Evolutionary conservation across 2,329 filamentous ascomycete species (phyloP), one percentile per base, ranked within the genome.

Genomic region (Trichoderma sp.): DNA sequence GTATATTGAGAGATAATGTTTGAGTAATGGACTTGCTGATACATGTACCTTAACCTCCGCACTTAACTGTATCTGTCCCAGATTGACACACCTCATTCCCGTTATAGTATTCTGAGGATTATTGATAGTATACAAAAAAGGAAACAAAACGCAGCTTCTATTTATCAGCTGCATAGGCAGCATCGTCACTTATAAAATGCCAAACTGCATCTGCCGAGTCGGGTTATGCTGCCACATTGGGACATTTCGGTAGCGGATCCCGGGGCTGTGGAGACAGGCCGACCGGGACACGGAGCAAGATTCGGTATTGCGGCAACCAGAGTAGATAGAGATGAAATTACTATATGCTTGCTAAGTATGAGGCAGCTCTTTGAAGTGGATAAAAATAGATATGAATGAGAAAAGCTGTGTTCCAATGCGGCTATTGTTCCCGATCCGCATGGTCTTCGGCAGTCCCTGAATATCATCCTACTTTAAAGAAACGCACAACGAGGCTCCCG

Each of bases 151-250:
- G 49, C 24, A 43, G 24, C 16, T 4, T 21, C 47, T 2, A 16
- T 10, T 60, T 11, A 3, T 31, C 40, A 49, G 13, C 43, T 33
- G 7, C 19, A n/a, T 35, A 16, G 5, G 19, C n/a, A 21, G 11
- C 7, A 49, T 21, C 37, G 2, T n/a, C 21, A 63, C 19, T 56
- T 40, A 24, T 31, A 40, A 7, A 33, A 13, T 33, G 19, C 35
- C 21, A 49, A 13, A 49, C n/a, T 29, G 29, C 21, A 59, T 52
- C 53, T 58, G 37, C 37, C 55, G 40, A 37, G 1, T 16, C 63
- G 63, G 63, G 29, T 29, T 67, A 52, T 67, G 63, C 40, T 52
- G 29, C 63, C 63, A 21, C 29, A 49, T 67, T 67, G 55, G 63
- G 63, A 67, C 16, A 11, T 27, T 37, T 67, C 40, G 62, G 37